These are phyloP conservation scores for Eucalyptus sideroxylon DNA, from an alignment of 345 rosid genomes.

Conservation along the genomic window DNA sequence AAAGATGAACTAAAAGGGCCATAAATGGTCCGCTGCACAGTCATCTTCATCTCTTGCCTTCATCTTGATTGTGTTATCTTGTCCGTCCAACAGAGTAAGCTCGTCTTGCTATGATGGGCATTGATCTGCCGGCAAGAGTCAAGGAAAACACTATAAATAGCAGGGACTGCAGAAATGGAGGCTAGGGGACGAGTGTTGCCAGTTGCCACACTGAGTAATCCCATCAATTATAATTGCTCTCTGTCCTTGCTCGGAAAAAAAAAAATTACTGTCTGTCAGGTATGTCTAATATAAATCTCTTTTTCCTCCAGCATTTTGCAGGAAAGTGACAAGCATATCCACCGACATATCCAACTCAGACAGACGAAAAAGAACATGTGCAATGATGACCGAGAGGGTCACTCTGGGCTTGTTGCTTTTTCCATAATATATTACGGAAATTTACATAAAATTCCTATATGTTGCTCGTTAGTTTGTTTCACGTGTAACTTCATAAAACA, in stretches of 20 bases:
- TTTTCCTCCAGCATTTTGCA: not conserved
- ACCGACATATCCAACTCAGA: too few species aligned
- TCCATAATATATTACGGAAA: too few species aligned
- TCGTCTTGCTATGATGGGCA: not conserved
- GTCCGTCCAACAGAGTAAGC: not conserved
- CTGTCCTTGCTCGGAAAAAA: too few species aligned
- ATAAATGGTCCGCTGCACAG: not conserved
- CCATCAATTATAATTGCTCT: not conserved
- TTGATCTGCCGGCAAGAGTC: not conserved
- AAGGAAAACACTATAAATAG: not conserved
- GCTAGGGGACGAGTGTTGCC: not conserved
- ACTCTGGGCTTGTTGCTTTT: too few species aligned
- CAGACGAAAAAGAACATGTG: too few species aligned
- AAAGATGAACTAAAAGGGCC: too few species aligned
- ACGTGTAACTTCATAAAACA: too few species aligned
- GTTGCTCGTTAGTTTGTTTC: too few species aligned
- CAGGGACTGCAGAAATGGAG: not conserved
- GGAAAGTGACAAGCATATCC: too few species aligned
- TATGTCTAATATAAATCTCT: rapidly evolving
- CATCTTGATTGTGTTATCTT: not conserved
- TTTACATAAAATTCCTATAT: too few species aligned
- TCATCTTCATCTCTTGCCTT: not conserved
- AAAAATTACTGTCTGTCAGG: too few species aligned
- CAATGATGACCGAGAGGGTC: too few species aligned
- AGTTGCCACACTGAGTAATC: not conserved